phyloP scores from a whole-genome alignment of 1,284 basidiomycete genomes.

The Grifola frondosa region DNA sequence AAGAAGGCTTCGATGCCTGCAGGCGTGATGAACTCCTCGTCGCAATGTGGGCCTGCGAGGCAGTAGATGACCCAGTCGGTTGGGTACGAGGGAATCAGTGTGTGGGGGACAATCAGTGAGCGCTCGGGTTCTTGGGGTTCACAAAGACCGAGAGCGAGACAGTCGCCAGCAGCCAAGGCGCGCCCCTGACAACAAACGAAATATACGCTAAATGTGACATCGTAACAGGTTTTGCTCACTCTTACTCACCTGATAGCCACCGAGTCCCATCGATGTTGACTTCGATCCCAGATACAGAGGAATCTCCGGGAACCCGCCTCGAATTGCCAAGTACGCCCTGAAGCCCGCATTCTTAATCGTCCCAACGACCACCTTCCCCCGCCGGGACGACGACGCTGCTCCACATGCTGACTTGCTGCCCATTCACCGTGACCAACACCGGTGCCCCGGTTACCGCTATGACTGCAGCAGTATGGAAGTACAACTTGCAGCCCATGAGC shows the following conservation, averaged over 20 bases:
- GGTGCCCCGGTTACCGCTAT: conserved; percentile 59
- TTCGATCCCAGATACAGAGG: conserved; percentile 62
- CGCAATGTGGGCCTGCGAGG: conserved; percentile 65
- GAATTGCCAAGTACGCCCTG: conserved; percentile 56
- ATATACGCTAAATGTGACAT: too few relatives aligned
- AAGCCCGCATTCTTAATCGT: conserved; percentile 37
- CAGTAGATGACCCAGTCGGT: conserved; percentile 53
- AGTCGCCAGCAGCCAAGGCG: conserved; percentile 47
- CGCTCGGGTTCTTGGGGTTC: conserved; percentile 15
- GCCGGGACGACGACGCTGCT: conserved; percentile 45
- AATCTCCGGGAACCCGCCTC: conserved; percentile 62
- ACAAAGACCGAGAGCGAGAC: conserved; percentile 40
- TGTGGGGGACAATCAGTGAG: conserved; percentile 17
- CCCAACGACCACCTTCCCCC: conserved; percentile 43
- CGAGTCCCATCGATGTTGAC: conserved; percentile 60
- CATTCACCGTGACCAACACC: conserved; percentile 45
- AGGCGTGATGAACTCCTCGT: conserved; percentile 52
- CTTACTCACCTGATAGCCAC: conserved; percentile 53
- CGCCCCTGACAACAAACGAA: conserved; percentile 44
- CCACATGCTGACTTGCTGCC: conserved; percentile 46
- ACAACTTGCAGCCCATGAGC: conserved; percentile 24
- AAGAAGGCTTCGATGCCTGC: conserved; percentile 52
- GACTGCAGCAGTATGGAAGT: conserved; percentile 50
- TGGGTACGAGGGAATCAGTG: conserved; percentile 46
- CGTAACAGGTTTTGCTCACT: too few relatives aligned